These are phyloP conservation scores for Penicillium riverlandense DNA, from an alignment of 495 filamentous ascomycete species.

Conservation along the genomic window DNA sequence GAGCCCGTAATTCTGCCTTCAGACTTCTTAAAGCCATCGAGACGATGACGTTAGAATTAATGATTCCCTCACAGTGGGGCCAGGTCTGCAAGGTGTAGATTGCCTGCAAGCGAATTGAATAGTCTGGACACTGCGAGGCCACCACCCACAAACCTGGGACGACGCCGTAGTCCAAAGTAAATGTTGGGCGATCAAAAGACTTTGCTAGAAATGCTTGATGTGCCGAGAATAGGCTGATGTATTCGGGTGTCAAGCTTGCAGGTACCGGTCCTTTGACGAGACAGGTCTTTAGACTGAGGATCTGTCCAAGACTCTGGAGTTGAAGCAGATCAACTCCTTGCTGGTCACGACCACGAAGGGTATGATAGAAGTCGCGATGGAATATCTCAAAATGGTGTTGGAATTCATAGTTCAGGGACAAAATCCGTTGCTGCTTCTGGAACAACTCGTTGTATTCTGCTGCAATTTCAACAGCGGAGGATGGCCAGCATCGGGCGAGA, in stretches of 20 bases:
- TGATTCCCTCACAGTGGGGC: slow-evolving; percentile 14
- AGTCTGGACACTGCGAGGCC: slow-evolving; percentile 8
- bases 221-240: not conserved
- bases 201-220: slow-evolving; percentile 2
- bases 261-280: slow-evolving; percentile 4
- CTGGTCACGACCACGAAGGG: slow-evolving; percentile 1
- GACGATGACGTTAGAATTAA: slow-evolving; percentile 8
- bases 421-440: slow-evolving; percentile 5
- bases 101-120: slow-evolving; percentile 8
- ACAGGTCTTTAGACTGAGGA: slow-evolving; percentile 7
- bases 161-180: slow-evolving; percentile 11
- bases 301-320: slow-evolving; percentile 4
- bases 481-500: slow-evolving; percentile 10
- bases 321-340: slow-evolving; percentile 1
- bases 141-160: slow-evolving; percentile 5
- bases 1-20: slow-evolving; percentile 2
- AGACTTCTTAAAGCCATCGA: slow-evolving; percentile 4
- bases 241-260: slow-evolving; percentile 1
- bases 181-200: slow-evolving; percentile 7
- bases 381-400: slow-evolving; percentile 2
- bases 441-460: slow-evolving; percentile 3
- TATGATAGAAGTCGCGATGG: not conserved
- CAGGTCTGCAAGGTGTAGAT: slow-evolving; percentile 5
- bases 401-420: slow-evolving; percentile 2
- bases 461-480: slow-evolving; percentile 5